These are phyloP conservation scores for Arthrobotrys iridis DNA, from an alignment of 2,329 filamentous ascomycete genomes.

Conservation along the genomic window DNA sequence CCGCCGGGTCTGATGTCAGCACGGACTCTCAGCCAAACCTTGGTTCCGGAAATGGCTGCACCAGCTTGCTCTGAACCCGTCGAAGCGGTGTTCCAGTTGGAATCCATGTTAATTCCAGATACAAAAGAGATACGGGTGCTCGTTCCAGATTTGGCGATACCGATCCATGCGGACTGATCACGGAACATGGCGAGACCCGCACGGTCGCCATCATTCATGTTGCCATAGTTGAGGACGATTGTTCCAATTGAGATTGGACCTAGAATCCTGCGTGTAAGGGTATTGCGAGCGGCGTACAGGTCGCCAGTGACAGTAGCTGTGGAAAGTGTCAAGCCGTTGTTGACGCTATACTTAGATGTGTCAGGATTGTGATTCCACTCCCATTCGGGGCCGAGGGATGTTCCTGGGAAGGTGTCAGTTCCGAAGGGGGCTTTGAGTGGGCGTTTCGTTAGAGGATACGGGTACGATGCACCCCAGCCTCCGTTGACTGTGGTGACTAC, in stretches of 20 bases:
- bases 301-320: constrained; percentile 46
- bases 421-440: constrained; percentile 59
- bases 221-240: constrained; percentile 65
- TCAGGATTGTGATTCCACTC: constrained; percentile 74
- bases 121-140: constrained; percentile 58
- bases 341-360: constrained; percentile 63
- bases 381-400: constrained; percentile 64
- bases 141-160: constrained; percentile 62
- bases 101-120: constrained; percentile 60
- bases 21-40: constrained; percentile 60
- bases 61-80: constrained; percentile 58
- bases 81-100: constrained; percentile 61
- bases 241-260: constrained; percentile 66
- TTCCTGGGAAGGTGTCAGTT: constrained; percentile 65
- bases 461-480: constrained; percentile 66
- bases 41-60: constrained; percentile 53
- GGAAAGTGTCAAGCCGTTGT: constrained; percentile 60
- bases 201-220: constrained; percentile 67
- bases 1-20: constrained; percentile 61
- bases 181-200: constrained; percentile 68
- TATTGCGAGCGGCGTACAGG: constrained; percentile 64
- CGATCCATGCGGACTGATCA: constrained; percentile 67
- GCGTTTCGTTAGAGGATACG: constrained; percentile 60
- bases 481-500: constrained; percentile 63
- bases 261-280: constrained; percentile 66